Evolutionary conservation across 306 rosid genomes (phyloP).

Genomic region (Cucurbita argyrosperma): DNA sequence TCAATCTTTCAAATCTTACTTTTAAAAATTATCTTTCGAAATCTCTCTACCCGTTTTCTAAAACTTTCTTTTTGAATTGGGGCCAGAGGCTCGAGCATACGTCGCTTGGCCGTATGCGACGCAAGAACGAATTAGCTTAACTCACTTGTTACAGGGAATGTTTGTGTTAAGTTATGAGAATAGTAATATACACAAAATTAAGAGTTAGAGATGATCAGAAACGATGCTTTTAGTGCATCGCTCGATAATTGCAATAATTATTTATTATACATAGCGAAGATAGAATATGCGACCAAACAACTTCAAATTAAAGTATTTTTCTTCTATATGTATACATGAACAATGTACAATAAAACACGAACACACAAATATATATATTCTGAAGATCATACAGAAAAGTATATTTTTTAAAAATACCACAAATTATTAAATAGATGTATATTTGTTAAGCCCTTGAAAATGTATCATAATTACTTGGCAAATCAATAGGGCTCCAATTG

Average conservation of each 20-base stretch:
- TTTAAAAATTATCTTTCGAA: too few relatives aligned
- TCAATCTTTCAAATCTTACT: too few relatives aligned
- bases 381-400: neutral
- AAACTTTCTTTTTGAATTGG: too few relatives aligned
- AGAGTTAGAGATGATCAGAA: neutral
- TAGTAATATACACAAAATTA: neutral
- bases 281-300: neutral
- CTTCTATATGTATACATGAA: neutral
- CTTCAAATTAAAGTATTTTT: neutral
- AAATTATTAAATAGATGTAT: neutral
- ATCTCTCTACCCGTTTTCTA: too few relatives aligned
- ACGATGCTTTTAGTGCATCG: neutral
- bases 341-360: neutral
- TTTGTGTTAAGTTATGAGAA: neutral
- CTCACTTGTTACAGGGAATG: too few relatives aligned
- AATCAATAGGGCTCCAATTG: slow-evolving; percentile 66
- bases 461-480: slow-evolving; percentile 32
- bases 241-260: neutral
- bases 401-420: neutral
- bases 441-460: slow-evolving; percentile 28
- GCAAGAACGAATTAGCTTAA: too few relatives aligned
- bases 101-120: too few relatives aligned
- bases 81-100: too few relatives aligned
- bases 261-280: neutral
- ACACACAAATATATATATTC: neutral